A percentile compares a stretch with the other conserved stretches of the same genome.
Evolutionary conservation across 176 grass and related monocot species (phyloP).

Genomic region (Raddia distichophylla): DNA sequence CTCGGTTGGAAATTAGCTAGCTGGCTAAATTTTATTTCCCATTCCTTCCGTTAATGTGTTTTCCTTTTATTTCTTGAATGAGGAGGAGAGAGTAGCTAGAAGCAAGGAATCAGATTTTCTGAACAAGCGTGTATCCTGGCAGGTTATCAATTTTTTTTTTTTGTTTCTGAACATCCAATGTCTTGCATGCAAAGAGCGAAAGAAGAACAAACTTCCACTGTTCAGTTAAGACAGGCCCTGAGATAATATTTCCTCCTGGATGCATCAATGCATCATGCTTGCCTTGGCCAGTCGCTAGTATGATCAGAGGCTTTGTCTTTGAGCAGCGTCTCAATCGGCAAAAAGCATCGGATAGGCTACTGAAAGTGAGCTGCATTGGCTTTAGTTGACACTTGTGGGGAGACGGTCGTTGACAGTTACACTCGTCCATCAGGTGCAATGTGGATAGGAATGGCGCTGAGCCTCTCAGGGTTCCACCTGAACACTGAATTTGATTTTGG

Average conservation of each 20-base stretch:
- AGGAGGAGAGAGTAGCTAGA: not conserved
- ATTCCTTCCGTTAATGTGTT: too few species aligned
- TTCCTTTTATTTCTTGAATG: not conserved
- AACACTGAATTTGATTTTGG: constrained; percentile 1
- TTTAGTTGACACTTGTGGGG: constrained; percentile 19
- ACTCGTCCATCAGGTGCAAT: not conserved
- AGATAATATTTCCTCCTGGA: not conserved
- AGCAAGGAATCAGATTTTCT: not conserved
- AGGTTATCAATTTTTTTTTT: not conserved
- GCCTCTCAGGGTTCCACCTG: constrained; percentile 20
- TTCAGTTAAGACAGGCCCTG: not conserved
- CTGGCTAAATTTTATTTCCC: not conserved
- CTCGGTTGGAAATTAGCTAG: not conserved
- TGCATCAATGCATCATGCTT: not conserved
- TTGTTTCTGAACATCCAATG: not conserved
- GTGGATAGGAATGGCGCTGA: constrained; percentile 32
- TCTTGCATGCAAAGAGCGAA: not conserved
- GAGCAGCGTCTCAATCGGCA: constrained; percentile 39
- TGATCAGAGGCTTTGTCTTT: not conserved
- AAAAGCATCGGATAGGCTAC: constrained; percentile 26
- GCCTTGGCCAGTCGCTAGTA: not conserved
- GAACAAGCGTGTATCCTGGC: too few species aligned
- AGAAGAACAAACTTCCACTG: not conserved
- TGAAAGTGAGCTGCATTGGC: constrained; percentile 31
- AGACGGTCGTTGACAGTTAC: constrained; percentile 37